Base-by-base conservation (phyloP, 495 filamentous ascomycete species). In the Monascus purpureus region DNA sequence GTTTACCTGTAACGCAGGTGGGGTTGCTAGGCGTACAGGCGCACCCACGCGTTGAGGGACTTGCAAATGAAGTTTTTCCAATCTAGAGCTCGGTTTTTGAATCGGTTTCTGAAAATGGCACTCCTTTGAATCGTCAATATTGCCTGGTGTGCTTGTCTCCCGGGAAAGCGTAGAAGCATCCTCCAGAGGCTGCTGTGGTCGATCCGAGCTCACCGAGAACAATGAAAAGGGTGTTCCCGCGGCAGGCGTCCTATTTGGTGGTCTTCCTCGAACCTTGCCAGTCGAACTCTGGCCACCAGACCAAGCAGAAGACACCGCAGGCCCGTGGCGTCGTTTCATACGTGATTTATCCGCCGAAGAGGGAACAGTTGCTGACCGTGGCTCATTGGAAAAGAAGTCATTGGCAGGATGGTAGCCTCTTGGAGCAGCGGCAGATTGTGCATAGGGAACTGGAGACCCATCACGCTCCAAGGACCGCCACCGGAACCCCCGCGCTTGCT, bases 301-400 rank as follows among this genome's bases (percentile, higher is more conserved):
- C 90, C 90, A 97, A 8, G 90, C 90, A 15, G 88, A 94, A 5
- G 90, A 97, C 1, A 97, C 87, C 1, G 82, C 84, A 0, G 90
- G 86, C 0, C 88, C 88, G 48, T 94, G 85, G n/a, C 85, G 72
- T 29, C 82, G 63, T 16, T 76, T 67, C 8, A 68, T 48, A 24
- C 74, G 68, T n/a, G 55, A 37, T 40, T 74, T 75, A 9, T 62
- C 57, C 1, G 53, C 42, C 2, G 65, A 50, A 5, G 63, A 68
- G 16, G 77, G 74, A 17, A 76, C 80, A 20, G 80, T 64, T 1
- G 80, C 77, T 1, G 82, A 82, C 13, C 70, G 73, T 3, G 81
- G 75, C 38, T 86, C 78, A 23, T 57, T 50, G 17, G 65, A 58
- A 34, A 66, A 51, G 15, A 63, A 41, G 19, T 55, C 63, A 35